Conservation (phyloP, 306 rosid genomes). For the Albizia julibrissin region DNA sequence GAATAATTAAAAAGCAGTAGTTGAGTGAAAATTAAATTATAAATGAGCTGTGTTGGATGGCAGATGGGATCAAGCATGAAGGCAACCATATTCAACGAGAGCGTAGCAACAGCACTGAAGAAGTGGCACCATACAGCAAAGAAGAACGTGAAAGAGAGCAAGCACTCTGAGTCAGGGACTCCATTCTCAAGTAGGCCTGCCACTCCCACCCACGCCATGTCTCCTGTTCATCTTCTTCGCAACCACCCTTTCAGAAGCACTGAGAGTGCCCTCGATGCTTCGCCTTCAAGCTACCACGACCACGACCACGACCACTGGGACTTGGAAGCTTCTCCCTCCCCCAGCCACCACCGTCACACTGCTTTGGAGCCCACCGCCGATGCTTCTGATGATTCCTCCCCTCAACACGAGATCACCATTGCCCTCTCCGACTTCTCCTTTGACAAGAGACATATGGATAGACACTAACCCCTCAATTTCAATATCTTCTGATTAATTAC, state of each 20-base stretch:
- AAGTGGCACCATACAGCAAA: slow-evolving; percentile 60
- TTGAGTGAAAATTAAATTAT: no score
- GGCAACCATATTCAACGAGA: slow-evolving; percentile 63
- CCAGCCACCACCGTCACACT: background rate
- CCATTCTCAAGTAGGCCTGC: slow-evolving; percentile 68
- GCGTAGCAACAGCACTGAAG: slow-evolving; percentile 57
- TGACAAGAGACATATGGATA: background rate
- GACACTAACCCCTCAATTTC: background rate
- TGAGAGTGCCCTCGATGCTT: background rate
- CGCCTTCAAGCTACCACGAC: background rate
- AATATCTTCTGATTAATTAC: no score
- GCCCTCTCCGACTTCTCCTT: background rate
- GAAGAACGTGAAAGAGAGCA: slow-evolving; percentile 43
- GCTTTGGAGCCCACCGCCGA: background rate
- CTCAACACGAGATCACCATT: background rate
- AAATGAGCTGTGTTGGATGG: background rate
- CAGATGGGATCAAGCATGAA: slow-evolving; percentile 62
- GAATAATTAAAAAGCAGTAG: no score
- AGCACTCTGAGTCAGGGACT: slow-evolving; percentile 27
- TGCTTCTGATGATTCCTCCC: background rate
- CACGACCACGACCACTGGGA: background rate
- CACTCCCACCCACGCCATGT: slow-evolving; percentile 64
- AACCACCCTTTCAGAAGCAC: slow-evolving; percentile 17
- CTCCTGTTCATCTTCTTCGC: slow-evolving; percentile 67
- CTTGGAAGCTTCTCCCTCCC: background rate